Evolutionary conservation across 139 green algal species (phyloP).

Genomic region (Chlamydomonas schloesseri): DNA sequence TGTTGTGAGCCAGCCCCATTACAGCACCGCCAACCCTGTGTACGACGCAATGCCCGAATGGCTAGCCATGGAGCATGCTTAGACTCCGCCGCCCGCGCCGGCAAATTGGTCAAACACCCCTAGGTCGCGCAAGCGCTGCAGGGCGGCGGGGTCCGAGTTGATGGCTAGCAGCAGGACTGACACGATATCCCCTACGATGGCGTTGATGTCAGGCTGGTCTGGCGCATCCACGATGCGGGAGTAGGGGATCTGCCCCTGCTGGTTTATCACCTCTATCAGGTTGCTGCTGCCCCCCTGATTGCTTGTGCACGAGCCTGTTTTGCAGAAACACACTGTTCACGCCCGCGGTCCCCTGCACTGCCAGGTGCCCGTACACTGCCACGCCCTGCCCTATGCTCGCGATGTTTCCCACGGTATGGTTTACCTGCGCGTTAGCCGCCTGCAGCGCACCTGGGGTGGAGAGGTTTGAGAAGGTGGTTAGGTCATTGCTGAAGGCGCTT

Average conservation of each 20-base stretch:
- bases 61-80: background rate
- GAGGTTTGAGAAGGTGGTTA: no score
- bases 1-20: background rate
- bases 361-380: background rate
- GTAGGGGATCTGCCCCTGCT: background rate
- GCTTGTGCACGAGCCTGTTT: background rate
- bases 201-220: background rate
- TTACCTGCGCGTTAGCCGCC: background rate
- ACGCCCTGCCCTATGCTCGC: background rate
- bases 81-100: background rate
- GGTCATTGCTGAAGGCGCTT: no score
- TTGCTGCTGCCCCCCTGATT: background rate
- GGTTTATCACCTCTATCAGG: background rate
- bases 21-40: background rate
- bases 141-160: background rate
- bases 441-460: background rate
- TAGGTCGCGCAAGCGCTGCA: background rate
- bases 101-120: background rate
- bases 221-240: background rate
- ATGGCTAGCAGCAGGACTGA: background rate
- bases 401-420: background rate
- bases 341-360: background rate
- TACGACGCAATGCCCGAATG: slow-evolving; percentile 1
- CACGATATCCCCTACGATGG: background rate
- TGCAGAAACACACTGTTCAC: background rate